Evolutionary conservation across 2,329 filamentous ascomycete species (phyloP).

Genomic region (Phialocephala subalpina): DNA sequence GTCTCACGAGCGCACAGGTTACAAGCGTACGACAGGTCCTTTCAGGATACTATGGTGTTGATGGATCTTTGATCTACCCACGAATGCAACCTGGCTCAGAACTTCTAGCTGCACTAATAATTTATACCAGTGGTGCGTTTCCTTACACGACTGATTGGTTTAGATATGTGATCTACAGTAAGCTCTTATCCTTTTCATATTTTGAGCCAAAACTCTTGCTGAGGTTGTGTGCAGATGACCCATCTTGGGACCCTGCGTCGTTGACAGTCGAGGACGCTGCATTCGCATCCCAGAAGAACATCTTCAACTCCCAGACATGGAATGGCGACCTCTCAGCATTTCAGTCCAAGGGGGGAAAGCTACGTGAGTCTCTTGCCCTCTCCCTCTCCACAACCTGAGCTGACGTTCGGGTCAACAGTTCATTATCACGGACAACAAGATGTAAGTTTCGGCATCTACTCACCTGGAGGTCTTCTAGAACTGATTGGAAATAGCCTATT

Average conservation of each 20-base stretch:
- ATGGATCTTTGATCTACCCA: conserved; percentile 33
- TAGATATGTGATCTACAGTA: conserved; percentile 54
- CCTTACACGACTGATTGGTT: conserved; percentile 48
- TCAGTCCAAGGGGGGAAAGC: conserved; percentile 29
- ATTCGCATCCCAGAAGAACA: conserved; percentile 28
- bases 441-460: conserved; percentile 19
- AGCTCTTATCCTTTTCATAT: conserved; percentile 39
- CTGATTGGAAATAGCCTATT: not conserved
- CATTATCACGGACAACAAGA: conserved; percentile 50
- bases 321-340: conserved; percentile 34
- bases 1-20: conserved; percentile 31
- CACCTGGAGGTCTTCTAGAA: conserved; percentile 22
- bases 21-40: conserved; percentile 29
- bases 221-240: conserved; percentile 37
- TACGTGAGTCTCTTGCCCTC: conserved; percentile 4
- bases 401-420: not conserved
- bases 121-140: conserved; percentile 44
- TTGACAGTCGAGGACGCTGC: conserved; percentile 47
- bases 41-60: conserved; percentile 22
- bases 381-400: not conserved
- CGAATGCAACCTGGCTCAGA: conserved; percentile 56
- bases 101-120: conserved; percentile 46
- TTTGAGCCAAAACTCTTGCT: no score
- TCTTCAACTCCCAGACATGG: conserved; percentile 29
- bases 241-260: conserved; percentile 47